Evolutionary conservation across 495 filamentous ascomycete genomes (phyloP), one percentile per base, ranked within the genome.

Genomic region (Penicillium cosmopolitanum): DNA sequence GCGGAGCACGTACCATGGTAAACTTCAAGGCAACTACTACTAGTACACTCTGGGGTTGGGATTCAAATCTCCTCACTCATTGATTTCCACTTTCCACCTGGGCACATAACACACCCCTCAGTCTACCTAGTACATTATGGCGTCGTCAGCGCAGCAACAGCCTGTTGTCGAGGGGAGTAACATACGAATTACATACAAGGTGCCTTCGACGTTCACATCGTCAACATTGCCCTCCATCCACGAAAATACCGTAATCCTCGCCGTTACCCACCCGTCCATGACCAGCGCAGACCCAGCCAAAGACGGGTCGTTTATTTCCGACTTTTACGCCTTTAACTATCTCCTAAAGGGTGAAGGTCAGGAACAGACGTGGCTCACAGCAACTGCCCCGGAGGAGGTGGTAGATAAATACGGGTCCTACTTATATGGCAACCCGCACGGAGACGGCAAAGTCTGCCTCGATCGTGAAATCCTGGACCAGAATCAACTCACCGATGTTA

Each of bases 281-380:
- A 19, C 23, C 46, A 28, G 3, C 28, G 46, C 19, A 25, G 23
- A 19, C 6, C 1, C 6, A 9, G 3, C 2, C 6, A 18, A 48
- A 3, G 46, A 48, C 23, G 46, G 19, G 11, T 48, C 2, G 46
- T 48, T 25, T 10, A 48, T 48, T 21, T 48, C 46, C 19, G 51
- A 53, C 23, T 53, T 53, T n/a, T 53, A 53, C 13, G 51, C 51
- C 9, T 40, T 53, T 8, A 38, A 42, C 18, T 53, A 40, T 42
- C 33, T 43, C 10, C 35, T 53, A 5, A 53, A 53, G 25, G 51
- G 19, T 18, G 8, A 53, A 1, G 51, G 50, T 18, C 16, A 35
- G n/a, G 31, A 52, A 35, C 50, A 52, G 19, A 52, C 16, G 0
- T 52, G 50, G 50, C 51, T 42, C 11, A 53, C 51, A 53, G 31